Evolutionary conservation across 805 yeast species (phyloP), one percentile per base, ranked within the genome.

Genomic region (Yarrowia sp.): DNA sequence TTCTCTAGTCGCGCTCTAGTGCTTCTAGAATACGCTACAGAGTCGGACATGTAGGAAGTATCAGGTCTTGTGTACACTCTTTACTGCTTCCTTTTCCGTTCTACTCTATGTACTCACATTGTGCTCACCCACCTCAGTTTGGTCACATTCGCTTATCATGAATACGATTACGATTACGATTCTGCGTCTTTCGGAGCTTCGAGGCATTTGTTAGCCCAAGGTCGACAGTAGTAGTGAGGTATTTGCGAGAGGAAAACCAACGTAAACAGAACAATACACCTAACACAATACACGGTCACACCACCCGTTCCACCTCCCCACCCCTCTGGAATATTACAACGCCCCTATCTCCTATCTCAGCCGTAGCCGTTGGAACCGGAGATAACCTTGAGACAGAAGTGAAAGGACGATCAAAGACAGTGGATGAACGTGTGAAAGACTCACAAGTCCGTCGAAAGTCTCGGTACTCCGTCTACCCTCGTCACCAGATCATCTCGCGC

Each of bases 361-460:
- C 59, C 45, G 59, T 35, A 53, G 59, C 59, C 59, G 45, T 53
- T 40, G 59, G 8, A 32, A 43, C 19, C 59, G 59, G 59, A 53
- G 35, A 40, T 53, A 53, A 53, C 59, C 58, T 53, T 40, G 59
- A 16, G 26, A n/a, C 40, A 15, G 55, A 32, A 5, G 43, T 35
- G n/a, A 35, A 15, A 32, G 35, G 8, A 12, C 3, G 4, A 50
- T 14, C 11, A 36, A 32, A 8, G 22, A n/a, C 8, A 11, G 53
- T 26, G 53, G 19, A 10, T 5, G 53, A 48, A 46, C 32, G 32
- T 26, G 32, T 26, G 32, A 26, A 26, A 26, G 32, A 26, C 32
- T 26, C 32, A 26, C 32, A 26, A 26, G 32, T 26, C 32, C 32
- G 32, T 26, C 32, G 32, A 26, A 26, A 26, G 32, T 26, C 32